phyloP scores from a whole-genome alignment of 1,139 yeast genomes.

The Nakaseomyces delphensis region DNA sequence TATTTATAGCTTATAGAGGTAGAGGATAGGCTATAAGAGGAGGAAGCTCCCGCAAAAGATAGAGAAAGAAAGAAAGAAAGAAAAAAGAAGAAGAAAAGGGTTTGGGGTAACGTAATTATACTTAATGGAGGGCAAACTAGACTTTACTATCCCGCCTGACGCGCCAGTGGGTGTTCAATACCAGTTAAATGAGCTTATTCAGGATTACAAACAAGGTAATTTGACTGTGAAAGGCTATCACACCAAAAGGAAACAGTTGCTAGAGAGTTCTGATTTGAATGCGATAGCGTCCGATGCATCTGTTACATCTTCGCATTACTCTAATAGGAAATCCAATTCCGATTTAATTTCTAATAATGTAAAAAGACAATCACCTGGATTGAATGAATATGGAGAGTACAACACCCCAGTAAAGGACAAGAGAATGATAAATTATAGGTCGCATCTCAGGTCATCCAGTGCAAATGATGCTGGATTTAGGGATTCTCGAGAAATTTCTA shows the following conservation, averaged over 20 bases:
- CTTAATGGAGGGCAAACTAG: constrained; percentile 16
- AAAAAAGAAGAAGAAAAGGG: not conserved
- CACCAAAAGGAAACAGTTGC: constrained; percentile 44
- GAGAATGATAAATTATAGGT: not conserved
- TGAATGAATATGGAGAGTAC: not conserved
- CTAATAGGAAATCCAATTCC: not conserved
- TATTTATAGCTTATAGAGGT: too few relatives aligned
- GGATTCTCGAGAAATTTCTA: not conserved
- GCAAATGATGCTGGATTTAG: not conserved
- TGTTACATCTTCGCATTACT: not conserved
- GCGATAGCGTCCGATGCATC: not conserved
- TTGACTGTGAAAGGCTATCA: constrained; percentile 60
- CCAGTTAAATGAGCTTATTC: constrained; percentile 37
- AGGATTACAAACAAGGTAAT: constrained; percentile 55
- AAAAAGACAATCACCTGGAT: not conserved
- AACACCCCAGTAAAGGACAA: not conserved
- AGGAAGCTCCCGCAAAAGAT: too few relatives aligned
- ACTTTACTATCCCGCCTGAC: constrained; percentile 27
- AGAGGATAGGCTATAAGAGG: too few relatives aligned
- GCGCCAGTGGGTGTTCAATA: constrained; percentile 23
- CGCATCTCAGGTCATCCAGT: constrained; percentile 1
- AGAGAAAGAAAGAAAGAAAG: not conserved
- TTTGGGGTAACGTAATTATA: not conserved
- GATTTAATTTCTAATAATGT: not conserved
- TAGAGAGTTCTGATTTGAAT: constrained; percentile 25